A percentile compares a stretch with the other conserved stretches of the same genome.
These are phyloP conservation scores for Rosa rugosa DNA, from an alignment of 306 rosid species.

Conservation along the genomic window DNA sequence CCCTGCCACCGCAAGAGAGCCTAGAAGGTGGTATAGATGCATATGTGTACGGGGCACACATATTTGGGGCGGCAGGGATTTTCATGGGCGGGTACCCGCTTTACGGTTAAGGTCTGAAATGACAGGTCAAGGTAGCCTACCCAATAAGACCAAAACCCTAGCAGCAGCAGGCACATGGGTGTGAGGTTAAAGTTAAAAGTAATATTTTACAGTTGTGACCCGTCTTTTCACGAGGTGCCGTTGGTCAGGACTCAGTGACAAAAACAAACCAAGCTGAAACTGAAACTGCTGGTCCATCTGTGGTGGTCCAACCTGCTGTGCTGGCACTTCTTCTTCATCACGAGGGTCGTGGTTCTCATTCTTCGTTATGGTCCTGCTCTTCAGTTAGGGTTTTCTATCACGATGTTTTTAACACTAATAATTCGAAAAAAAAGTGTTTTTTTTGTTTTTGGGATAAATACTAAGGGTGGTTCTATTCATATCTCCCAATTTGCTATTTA, in stretches of 20 bases:
- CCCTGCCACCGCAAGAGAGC: not conserved
- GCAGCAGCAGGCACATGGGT: not conserved
- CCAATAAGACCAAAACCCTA: not conserved
- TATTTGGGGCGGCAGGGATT: not conserved
- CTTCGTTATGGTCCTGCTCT: not conserved
- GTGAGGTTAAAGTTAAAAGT: not conserved
- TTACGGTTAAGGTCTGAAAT: not conserved
- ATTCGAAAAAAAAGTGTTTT: too few relatives aligned
- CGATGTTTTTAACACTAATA: not conserved
- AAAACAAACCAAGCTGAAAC: not conserved
- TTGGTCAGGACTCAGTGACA: not conserved
- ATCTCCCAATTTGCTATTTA: too few relatives aligned
- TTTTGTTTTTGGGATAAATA: too few relatives aligned
- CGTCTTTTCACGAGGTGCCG: not conserved
- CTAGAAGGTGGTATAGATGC: not conserved
- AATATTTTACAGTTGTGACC: not conserved
- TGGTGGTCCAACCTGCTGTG: not conserved
- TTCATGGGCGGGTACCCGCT: not conserved
- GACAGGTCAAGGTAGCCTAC: not conserved
- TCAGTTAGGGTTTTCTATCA: not conserved
- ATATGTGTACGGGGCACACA: not conserved
- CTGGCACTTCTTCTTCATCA: slow-evolving; percentile 1
- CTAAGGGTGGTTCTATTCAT: too few relatives aligned
- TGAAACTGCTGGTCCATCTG: not conserved
- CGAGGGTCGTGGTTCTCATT: not conserved